Base-by-base conservation (phyloP, 345 rosid species). In the Citrus inodora region DNA sequence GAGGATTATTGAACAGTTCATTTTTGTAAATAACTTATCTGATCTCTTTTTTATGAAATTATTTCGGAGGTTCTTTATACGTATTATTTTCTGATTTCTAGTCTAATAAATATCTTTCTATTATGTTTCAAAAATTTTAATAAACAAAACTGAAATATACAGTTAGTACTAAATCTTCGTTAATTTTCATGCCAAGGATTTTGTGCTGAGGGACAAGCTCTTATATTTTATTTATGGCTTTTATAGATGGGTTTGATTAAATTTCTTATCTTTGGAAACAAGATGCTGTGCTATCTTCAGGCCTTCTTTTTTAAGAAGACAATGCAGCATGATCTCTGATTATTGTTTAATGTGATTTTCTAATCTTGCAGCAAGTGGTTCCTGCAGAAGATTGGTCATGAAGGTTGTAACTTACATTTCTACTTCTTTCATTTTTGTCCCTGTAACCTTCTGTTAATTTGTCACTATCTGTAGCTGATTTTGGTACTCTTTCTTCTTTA, bases 331-430 rank as follows among this genome's bases (percentile, higher is more conserved):
- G 78, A 53, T 48, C 72, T 40, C 40, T 82, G 72, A 76, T 81
- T 67, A 61, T 83, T 74, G 16, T 74, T 53, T 83, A 62, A 67
- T 79, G 51, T 78, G 71, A 38, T 79, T 82, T 30, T 30, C 59
- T n/a, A 51, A 48, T 64, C 48, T 30, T 86, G 85, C 97, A 96
- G 98, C 87, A 96, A 94, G 83, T 94, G 99, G 99, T 90, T 91
- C 86, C 88, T 94, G 82, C 87, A 96, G 83, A 94, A 92, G 89
- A 83, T 90, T 87, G 98, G 98, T 33, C 92, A 90, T 81, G 93
- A 92, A 94, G 99, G 99, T 96, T 83, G 76, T 75, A 7, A 77
- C 74, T 76, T 55, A 78, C 79, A 22, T 11, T 71, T 9, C 22
- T 53, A 53, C 58, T 53, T 51, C 6, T 51, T 51, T 53, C 58